Base-by-base conservation (phyloP, 2,329 filamentous ascomycete species). In the Cercospora beticola region DNA sequence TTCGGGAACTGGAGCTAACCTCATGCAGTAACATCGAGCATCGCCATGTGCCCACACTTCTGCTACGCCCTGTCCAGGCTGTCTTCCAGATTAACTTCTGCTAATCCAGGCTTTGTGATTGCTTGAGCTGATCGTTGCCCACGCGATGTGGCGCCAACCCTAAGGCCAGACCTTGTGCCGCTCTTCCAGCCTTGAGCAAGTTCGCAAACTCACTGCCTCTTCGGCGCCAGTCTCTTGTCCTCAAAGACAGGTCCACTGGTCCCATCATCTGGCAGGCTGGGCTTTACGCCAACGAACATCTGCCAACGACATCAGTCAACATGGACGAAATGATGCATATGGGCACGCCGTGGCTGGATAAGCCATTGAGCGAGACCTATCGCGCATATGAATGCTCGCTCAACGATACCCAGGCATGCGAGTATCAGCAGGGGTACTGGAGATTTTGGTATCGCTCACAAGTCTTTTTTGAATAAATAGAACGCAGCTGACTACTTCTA, bases 351-450 rank as follows among this genome's bases (percentile, higher is more conserved):
- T 83, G 82, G 81, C 77, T 83, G 16, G 76, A 78, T 43, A 71
- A 77, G 65, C 82, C 82, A 4, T 72, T 83, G 40, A 74, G 76
- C 62, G 78, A 82, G 70, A 78, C 77, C 1, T 78, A 74, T 43
- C 78, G 81, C 23, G 68, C 63, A 23, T 76, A 73, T 65, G 65
- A 68, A n/a, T 76, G 75, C 62, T 62, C 46, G 6, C 66, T 73
- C 62, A 71, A 74, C 67, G 83, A 80, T 0, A 74, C 79, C 0
- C 80, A 80, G 65, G 79, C 84, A 69, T 86, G 84, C 70, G 79
- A 77, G 6, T 86, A 80, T 69, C 81, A 83, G 59, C 76, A 65
- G 28, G 75, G 79, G 7, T 79, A 81, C 67, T 86, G 84, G 83
- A 75, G 81, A 43, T 84, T 82, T 68, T 85, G 83, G 83, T 83